Base-by-base conservation (phyloP, 2,329 filamentous ascomycete species). In the Aspergillus pseudotamarii region DNA sequence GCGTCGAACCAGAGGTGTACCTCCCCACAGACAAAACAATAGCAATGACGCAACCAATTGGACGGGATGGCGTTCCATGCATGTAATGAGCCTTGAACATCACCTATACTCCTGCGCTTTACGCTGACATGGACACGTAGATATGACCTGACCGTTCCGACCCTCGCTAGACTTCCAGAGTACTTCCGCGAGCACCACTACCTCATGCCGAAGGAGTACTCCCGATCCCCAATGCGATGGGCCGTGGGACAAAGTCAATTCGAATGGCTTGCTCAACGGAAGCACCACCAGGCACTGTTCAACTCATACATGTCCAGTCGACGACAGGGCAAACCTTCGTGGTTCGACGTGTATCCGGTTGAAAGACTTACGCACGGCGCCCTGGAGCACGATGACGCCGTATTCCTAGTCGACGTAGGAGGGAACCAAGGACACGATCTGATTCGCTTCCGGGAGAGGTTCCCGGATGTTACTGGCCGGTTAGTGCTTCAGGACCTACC, bases 401-500 rank as follows among this genome's bases (percentile, higher is more conserved):
- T 72, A 2, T 73, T 80, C 8, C 59, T 82, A 3, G 78, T 82
- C 14, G 80, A 82, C 38, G 68, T 82, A 2, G 80, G 80, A 8
- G 80, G 80, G 0, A 77, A 76, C 54, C 72, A 78, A 34, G 80
- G 80, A 0, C 73, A 80, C 50, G 79, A 82, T 45, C 64, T 78
- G 6, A 59, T 67, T 6, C 68, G 65, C 3, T 71, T 82, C 26
- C 68, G 75, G 1, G 62, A 73, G 8, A 70, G 69, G 43, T 71
- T 77, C 36, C 71, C 74, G 2, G 63, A 77, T 46, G 54, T 78
- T 2, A 75, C 73, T 0, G 78, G 76, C 0, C 71, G 68, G 5
- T 53, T 82, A 6, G 66, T 82, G 2, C 66, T 82, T 19, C 76
- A 83, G 63, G 80, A 83, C 61, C 68, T 80, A 3, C 77, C 79